A percentile compares a stretch with the other conserved stretches of the same genome.
These are phyloP conservation scores for Erodium texanum DNA, from an alignment of 441 rosid species.

Conservation along the genomic window DNA sequence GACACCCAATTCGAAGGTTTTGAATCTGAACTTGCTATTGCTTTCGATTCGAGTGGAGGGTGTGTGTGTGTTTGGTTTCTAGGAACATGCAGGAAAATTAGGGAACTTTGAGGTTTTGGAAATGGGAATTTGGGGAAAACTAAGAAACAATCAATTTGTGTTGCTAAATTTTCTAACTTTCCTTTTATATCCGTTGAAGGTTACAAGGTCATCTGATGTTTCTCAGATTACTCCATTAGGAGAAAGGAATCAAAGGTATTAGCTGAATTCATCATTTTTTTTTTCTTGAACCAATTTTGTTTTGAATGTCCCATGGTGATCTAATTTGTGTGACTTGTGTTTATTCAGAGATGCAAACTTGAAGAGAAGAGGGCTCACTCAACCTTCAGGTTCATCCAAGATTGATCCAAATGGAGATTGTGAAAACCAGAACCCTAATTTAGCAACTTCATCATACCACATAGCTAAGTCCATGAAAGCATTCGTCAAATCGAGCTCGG, in stretches of 20 bases:
- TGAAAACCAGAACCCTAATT: conserved; percentile 66
- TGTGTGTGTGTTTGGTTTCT: not conserved
- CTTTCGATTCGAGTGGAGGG: not conserved
- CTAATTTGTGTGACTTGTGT: not conserved
- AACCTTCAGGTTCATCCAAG: conserved; percentile 19
- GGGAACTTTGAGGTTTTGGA: no score
- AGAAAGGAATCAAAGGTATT: no score
- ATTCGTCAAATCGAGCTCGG: conserved; percentile 44
- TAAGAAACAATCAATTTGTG: no score
- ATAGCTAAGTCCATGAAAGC: conserved; percentile 42
- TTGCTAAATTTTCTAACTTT: not conserved
- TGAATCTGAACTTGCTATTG: no score
- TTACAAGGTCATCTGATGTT: no score
- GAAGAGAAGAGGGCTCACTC: conserved; percentile 46
- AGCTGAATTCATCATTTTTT: no score
- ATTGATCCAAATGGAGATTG: conserved; percentile 24
- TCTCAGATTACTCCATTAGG: no score
- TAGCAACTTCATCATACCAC: conserved; percentile 33
- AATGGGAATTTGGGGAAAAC: not conserved
- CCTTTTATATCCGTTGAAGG: no score
- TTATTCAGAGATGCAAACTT: conserved; percentile 30
- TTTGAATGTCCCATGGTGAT: no score
- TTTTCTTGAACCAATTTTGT: no score
- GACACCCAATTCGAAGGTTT: no score
- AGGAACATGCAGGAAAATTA: no score